Base-by-base conservation (phyloP, 176 grass and related monocot species). In the Coix lacrymajobi region DNA sequence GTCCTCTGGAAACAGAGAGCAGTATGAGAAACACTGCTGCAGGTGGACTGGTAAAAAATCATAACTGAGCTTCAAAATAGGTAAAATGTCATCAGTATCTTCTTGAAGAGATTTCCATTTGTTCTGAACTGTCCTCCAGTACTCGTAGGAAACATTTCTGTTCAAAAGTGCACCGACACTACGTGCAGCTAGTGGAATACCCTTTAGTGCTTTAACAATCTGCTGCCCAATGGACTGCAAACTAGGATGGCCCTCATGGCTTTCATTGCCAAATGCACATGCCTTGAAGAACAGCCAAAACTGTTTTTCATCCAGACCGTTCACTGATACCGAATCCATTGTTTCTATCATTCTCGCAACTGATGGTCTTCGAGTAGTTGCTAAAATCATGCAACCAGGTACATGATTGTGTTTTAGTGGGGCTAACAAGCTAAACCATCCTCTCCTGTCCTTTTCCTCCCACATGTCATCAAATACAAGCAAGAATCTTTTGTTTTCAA, bases 211-310 rank as follows among this genome's bases (percentile, higher is more conserved):
- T 83, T 78, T 79, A 33, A 11, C 66, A 67, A 90, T 87, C 0
- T 68, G 4, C 49, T 48, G 29, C 0, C 73, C 62, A 66, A 66
- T 66, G 16, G 7, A 17, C 3, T 66, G 31, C 16, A 86, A 74
- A 49, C 7, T 14, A 75, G 60, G 36, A 54, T 69, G 2, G 0
- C 0, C 44, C 28, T 57, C 66, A 40, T 26, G 13, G 25, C 62
- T 62, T 1, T 80, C 81, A 75, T 79, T 20, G 11, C 87, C 56
- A 87, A 92, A 92, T 67, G 87, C 77, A 38, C 80, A 92, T 20
- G 52, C 24, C 19, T 79, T 77, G 63, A 93, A 93, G 0, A 93
- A 32, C 4, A 68, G 2, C 81, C 91, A 93, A 56, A 86, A 87
- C 8, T 66, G 57, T 0, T 80, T 51, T 0, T 81, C 39, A 29